Percentiles rank a stretch among this genome's conserved stretches.
phyloP scores from a whole-genome alignment of 371 early-diverging fungal species.

The Rhizopus arrhizus region DNA sequence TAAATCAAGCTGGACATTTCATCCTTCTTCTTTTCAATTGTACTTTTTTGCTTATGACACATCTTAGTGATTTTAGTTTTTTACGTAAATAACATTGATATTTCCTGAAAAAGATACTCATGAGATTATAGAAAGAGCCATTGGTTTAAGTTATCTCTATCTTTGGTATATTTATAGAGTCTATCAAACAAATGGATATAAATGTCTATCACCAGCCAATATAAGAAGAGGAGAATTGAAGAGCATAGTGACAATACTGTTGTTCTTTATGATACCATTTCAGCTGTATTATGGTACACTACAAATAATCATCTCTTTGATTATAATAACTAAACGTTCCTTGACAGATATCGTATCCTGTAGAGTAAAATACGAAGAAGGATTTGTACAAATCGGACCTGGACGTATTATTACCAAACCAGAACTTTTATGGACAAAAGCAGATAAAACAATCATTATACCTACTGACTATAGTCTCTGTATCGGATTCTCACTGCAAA shows the following conservation, averaged over 20 bases:
- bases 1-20: no score
- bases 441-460: constrained; percentile 37
- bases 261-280: constrained; percentile 52
- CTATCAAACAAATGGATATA: constrained; percentile 31
- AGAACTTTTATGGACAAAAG: constrained; percentile 45
- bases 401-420: constrained; percentile 43
- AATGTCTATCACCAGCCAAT: constrained; percentile 32
- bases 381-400: constrained; percentile 31
- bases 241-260: constrained; percentile 42
- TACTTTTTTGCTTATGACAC: constrained; percentile 33
- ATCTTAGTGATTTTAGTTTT: constrained; percentile 46
- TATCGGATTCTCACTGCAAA: constrained; percentile 51
- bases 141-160: constrained; percentile 37
- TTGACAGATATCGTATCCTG: constrained; percentile 38
- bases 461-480: constrained; percentile 46
- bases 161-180: constrained; percentile 43
- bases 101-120: not conserved
- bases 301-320: not conserved
- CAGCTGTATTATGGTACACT: constrained; percentile 49
- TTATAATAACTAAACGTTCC: not conserved
- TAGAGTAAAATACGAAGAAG: constrained; percentile 54
- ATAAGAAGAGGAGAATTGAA: constrained; percentile 52
- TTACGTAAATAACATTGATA: constrained; percentile 32
- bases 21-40: not conserved
- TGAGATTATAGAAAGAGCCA: constrained; percentile 36